Percentiles rank a stretch among this genome's conserved stretches.
Evolutionary conservation across 1,284 basidiomycete genomes (phyloP).

Genomic region (Amylostereum areolatum): DNA sequence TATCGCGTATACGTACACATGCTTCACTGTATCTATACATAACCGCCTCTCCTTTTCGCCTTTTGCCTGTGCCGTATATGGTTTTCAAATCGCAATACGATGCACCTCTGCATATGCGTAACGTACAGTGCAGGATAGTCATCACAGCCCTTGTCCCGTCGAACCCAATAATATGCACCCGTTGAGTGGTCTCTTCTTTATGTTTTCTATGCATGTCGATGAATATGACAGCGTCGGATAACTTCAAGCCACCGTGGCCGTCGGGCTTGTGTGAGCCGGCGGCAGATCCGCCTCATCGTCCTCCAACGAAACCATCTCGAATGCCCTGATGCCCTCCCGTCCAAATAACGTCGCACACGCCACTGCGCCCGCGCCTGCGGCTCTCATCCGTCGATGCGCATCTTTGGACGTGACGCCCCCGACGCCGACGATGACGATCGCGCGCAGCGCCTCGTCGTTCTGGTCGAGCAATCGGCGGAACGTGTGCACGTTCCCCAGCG

Average conservation of each 20-base stretch:
- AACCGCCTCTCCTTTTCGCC: no score
- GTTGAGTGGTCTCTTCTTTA: no score
- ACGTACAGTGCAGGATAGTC: no score
- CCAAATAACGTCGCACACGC: slow-evolving; percentile 73
- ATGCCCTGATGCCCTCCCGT: slow-evolving; percentile 56
- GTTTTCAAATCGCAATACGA: no score
- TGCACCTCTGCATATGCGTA: no score
- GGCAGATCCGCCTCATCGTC: slow-evolving; percentile 9
- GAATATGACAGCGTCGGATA: background rate
- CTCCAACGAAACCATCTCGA: slow-evolving; percentile 38
- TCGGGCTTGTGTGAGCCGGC: slow-evolving; percentile 8
- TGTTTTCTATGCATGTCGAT: no score
- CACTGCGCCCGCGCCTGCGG: slow-evolving; percentile 65
- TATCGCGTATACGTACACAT: no score
- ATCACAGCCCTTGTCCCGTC: no score
- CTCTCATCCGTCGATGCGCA: slow-evolving; percentile 56
- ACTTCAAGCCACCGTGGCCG: background rate
- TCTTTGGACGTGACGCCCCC: slow-evolving; percentile 67
- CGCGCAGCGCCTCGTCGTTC: slow-evolving; percentile 35
- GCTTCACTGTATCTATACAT: no score
- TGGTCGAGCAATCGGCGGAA: slow-evolving; percentile 47
- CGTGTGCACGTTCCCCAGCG: slow-evolving; percentile 67
- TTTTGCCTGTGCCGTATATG: no score
- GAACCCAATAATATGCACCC: no score
- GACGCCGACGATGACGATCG: slow-evolving; percentile 63